A percentile compares a stretch with the other conserved stretches of the same genome.
Conservation (phyloP, 176 grass and related monocot species). For the Triticum dicoccoides region DNA sequence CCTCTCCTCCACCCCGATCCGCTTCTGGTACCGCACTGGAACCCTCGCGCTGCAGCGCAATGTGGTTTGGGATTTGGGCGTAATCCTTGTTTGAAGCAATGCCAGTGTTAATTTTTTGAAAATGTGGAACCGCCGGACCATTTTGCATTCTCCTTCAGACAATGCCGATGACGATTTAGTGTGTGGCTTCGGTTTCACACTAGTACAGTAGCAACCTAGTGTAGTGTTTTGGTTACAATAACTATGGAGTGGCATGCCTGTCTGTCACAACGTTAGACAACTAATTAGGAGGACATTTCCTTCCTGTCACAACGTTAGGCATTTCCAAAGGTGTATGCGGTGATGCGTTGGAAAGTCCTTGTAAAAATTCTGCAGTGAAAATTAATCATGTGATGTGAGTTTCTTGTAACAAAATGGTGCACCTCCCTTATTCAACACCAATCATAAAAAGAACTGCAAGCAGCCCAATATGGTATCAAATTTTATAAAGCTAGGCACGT, state of each 20-base stretch:
- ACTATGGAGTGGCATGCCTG: background rate
- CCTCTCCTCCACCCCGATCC: slow-evolving; percentile 59
- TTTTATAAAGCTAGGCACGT: background rate
- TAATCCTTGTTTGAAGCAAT: background rate
- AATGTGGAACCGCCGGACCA: background rate
- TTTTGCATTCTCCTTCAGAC: background rate
- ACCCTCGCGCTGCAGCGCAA: slow-evolving; percentile 8
- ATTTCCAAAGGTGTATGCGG: background rate
- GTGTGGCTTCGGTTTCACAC: background rate
- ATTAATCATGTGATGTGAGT: background rate
- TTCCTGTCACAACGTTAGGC: background rate
- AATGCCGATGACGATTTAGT: background rate
- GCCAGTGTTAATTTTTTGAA: background rate
- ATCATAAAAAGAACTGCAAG: background rate
- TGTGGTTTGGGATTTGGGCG: slow-evolving; percentile 4
- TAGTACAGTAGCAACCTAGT: background rate
- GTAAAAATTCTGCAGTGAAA: background rate
- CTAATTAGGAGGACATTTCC: background rate
- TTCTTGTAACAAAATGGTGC: background rate
- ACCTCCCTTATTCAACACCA: background rate
- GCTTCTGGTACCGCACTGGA: slow-evolving; percentile 63
- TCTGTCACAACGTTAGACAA: background rate
- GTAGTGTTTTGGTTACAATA: background rate
- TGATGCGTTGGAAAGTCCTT: background rate
- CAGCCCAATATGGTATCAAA: background rate